Percentiles rank a stretch among this genome's conserved stretches.
These are phyloP conservation scores for Alternaria sp. DNA, from an alignment of 2,329 filamentous ascomycete genomes.

Conservation along the genomic window DNA sequence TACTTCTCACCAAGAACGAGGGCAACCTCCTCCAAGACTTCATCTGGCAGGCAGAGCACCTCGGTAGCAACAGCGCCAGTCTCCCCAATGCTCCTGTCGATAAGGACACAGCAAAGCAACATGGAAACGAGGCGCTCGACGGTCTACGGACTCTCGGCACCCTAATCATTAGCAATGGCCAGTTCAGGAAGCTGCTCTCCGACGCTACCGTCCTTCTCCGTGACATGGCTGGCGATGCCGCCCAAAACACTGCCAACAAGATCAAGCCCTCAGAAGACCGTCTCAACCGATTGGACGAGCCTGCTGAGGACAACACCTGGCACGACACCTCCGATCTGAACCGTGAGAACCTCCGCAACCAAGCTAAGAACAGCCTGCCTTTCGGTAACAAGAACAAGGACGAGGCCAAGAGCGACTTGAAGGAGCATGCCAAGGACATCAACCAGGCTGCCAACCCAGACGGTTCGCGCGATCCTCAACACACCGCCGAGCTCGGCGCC, in stretches of 20 bases:
- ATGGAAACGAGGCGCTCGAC: conserved; percentile 83
- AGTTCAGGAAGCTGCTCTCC: conserved; percentile 87
- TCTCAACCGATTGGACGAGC: conserved; percentile 78
- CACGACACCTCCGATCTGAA: conserved; percentile 83
- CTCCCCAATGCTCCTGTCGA: conserved; percentile 72
- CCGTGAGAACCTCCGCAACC: conserved; percentile 72
- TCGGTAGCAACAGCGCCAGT: conserved; percentile 69
- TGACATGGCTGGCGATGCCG: conserved; percentile 91
- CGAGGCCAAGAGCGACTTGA: conserved; percentile 60
- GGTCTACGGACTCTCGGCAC: conserved; percentile 88
- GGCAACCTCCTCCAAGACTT: conserved; percentile 96
- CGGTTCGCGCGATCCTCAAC: conserved; percentile 62
- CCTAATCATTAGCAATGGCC: conserved; percentile 91
- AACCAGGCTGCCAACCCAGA: conserved; percentile 64
- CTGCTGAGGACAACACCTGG: conserved; percentile 92
- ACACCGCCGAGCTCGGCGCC: conserved; percentile 62
- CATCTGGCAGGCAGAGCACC: conserved; percentile 88
- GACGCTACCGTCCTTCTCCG: conserved; percentile 83
- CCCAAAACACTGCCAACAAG: conserved; percentile 75
- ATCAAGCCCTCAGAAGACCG: conserved; percentile 82
- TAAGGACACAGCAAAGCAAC: conserved; percentile 80
- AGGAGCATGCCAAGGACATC: conserved; percentile 65
- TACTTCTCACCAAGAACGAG: conserved; percentile 92
- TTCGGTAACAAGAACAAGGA: conserved; percentile 64
- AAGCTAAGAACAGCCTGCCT: conserved; percentile 67